These are phyloP conservation scores for Royoungia palumana DNA, from an alignment of 768 basidiomycete species.

Conservation along the genomic window DNA sequence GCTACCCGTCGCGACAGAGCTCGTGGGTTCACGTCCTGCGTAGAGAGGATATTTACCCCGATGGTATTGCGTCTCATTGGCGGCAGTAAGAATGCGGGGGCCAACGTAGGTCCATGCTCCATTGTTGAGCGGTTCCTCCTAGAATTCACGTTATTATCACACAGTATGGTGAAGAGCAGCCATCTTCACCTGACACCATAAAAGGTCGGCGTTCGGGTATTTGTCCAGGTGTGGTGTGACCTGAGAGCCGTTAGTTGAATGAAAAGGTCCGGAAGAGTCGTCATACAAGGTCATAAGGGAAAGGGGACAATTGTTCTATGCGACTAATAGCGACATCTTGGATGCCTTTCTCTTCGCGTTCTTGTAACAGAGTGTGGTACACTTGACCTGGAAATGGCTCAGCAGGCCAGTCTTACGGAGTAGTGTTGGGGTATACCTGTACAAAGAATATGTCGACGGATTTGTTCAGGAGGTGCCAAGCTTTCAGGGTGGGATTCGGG, in stretches of 20 bases:
- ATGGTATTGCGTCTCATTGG: slow-evolving; percentile 86
- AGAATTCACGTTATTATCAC: slow-evolving; percentile 10
- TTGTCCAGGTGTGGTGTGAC: slow-evolving; percentile 91
- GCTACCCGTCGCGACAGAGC: slow-evolving; percentile 90
- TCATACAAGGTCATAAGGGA: slow-evolving; percentile 91
- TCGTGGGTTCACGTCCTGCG: slow-evolving; percentile 89
- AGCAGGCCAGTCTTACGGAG: background rate
- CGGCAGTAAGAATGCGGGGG: slow-evolving; percentile 91
- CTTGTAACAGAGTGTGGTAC: slow-evolving; percentile 84
- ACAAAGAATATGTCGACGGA: slow-evolving; percentile 91
- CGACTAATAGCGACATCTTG: slow-evolving; percentile 93
- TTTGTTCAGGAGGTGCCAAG: slow-evolving; percentile 77
- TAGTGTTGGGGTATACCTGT: slow-evolving; percentile 44
- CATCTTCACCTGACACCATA: slow-evolving; percentile 78
- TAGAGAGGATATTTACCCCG: slow-evolving; percentile 87
- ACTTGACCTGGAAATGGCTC: slow-evolving; percentile 67
- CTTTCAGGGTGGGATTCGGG: slow-evolving; percentile 75
- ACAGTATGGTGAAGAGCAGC: background rate
- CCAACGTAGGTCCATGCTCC: slow-evolving; percentile 97
- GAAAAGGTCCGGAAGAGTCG: background rate
- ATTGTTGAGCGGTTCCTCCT: slow-evolving; percentile 96
- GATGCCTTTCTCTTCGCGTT: slow-evolving; percentile 87
- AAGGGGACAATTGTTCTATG: slow-evolving; percentile 92
- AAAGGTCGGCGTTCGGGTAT: slow-evolving; percentile 90
- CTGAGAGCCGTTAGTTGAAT: slow-evolving; percentile 36